A percentile compares a stretch with the other conserved stretches of the same genome.
These are phyloP conservation scores for Lophiotrema nucula DNA, from an alignment of 495 filamentous ascomycete genomes.

Conservation along the genomic window DNA sequence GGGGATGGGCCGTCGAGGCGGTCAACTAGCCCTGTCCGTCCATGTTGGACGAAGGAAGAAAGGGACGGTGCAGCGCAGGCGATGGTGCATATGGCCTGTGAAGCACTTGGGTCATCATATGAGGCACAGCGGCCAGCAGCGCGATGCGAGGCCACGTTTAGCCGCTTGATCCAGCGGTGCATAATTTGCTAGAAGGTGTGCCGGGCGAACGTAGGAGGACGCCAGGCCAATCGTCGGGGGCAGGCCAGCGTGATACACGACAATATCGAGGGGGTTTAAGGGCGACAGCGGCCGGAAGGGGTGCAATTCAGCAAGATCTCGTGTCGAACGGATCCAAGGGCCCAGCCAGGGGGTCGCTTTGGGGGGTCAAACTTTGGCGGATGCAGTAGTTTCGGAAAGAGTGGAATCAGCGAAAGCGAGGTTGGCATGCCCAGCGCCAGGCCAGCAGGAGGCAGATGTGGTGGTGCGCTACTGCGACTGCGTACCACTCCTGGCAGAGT, in stretches of 20 bases:
- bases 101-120: neutral
- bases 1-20: conserved; percentile 31
- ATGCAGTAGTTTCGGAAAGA: conserved; percentile 33
- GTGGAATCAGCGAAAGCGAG: too few species aligned
- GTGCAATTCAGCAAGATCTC: conserved; percentile 16
- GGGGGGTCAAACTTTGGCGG: conserved; percentile 21
- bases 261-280: neutral
- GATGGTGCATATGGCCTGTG: too few species aligned
- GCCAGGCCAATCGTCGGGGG: conserved; percentile 13
- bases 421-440: neutral
- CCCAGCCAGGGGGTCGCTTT: too few species aligned
- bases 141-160: conserved; percentile 21
- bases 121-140: neutral
- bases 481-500: too few species aligned
- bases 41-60: conserved; percentile 32
- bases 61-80: conserved; percentile 16
- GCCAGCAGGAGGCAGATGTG: neutral
- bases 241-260: conserved; percentile 2
- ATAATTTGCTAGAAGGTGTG: neutral
- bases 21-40: conserved; percentile 28
- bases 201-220: neutral
- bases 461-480: too few species aligned
- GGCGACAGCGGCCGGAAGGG: neutral
- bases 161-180: conserved; percentile 10
- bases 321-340: conserved; percentile 27